Base-by-base conservation (phyloP, 805 yeast genomes). In the Wickerhamiella kazuoi region DNA sequence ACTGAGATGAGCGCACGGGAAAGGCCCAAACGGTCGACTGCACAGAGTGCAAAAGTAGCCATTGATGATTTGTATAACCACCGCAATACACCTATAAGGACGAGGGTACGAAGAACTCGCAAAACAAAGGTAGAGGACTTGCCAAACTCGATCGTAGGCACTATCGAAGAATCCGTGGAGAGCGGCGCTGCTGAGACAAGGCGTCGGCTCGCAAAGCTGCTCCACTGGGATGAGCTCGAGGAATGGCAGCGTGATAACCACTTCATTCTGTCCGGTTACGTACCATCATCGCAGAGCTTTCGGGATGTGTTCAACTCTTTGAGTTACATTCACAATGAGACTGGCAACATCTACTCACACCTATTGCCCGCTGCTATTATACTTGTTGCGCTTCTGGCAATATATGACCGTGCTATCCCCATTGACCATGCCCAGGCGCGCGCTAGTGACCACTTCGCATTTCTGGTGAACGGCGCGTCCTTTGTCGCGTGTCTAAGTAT, bases 241-340 rank as follows among this genome's bases (percentile, higher is more conserved):
- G 68, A 59, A 14, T 79, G 90, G 90, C 84, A 77, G 51, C 63
- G 68, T 42, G 90, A 79, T 51, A 79, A 79, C 53, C 78, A 74
- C 46, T 74, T 56, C 51, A 79, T 79, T 35, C 52, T 61, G 31
- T 60, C 72, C 0, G 83, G 83, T 3, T 79, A 79, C 49, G 76
- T 79, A 16, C 64, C 62, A 26, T 73, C 69, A 40, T 71, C 80
- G 1, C 47, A 54, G 26, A 69, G 77, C 23, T 66, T 58, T 44
- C 37, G 41, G 33, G 57, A 54, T 36, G 72, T 79, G 42, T 41
- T 73, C 15, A 46, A 59, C 30, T 68, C 79, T 2, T 53, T 78
- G 35, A 46, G 62, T 6, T 72, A 69, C 46, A 46, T 74, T 33
- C 83, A 79, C 56, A 79, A 79, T 48, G 90, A 79, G 55, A 61